phyloP scores from a whole-genome alignment of 768 basidiomycete genomes.

The Tulasnella sp. region DNA sequence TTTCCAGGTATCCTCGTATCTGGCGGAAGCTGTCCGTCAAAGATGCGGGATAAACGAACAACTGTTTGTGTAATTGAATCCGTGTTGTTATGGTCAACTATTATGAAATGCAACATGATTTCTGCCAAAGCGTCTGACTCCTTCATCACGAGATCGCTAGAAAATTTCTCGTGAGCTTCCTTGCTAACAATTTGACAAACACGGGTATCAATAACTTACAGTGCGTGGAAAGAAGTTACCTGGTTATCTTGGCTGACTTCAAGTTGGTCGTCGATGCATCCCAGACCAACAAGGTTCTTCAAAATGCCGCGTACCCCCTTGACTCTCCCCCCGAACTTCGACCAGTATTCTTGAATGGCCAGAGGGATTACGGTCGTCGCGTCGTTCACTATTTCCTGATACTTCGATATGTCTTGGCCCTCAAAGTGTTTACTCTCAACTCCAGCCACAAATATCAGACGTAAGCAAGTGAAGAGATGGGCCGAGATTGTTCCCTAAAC shows the following conservation, averaged over 20 bases:
- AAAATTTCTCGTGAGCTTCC: background rate
- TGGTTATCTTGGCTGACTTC: background rate
- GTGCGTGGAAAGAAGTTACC: background rate
- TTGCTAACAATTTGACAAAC: no score
- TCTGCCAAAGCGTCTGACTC: background rate
- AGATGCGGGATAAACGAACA: background rate
- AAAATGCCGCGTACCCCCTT: no score
- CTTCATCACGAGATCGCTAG: background rate
- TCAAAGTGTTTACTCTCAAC: background rate
- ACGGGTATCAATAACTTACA: background rate
- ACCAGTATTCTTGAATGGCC: background rate
- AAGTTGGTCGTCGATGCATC: background rate
- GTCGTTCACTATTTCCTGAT: background rate
- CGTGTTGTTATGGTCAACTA: background rate
- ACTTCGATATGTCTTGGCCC: background rate
- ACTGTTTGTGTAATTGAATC: background rate
- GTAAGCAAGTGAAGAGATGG: background rate
- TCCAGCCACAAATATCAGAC: background rate
- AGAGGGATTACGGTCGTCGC: background rate
- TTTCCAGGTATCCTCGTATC: background rate
- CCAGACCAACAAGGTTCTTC: background rate
- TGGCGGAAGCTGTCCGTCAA: background rate
- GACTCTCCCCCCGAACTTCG: background rate
- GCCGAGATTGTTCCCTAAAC: no score
- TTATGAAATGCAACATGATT: background rate